Conservation (phyloP, 768 basidiomycete genomes). For the Rhizopogon vinicolor region DNA sequence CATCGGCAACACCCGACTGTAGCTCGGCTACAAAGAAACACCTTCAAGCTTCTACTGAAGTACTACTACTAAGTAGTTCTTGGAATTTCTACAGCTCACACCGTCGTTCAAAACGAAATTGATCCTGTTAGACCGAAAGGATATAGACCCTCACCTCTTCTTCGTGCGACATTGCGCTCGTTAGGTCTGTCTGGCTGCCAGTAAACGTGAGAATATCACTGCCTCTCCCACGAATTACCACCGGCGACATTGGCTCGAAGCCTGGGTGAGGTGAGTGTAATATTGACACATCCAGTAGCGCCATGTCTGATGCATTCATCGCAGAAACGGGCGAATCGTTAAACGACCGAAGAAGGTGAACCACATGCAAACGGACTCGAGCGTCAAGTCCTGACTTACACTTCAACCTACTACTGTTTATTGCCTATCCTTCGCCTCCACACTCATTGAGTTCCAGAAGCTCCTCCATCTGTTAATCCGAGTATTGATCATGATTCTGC, state of each 20-base stretch:
- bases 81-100: conserved; percentile 70
- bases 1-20: no score
- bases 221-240: conserved; percentile 52
- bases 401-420: conserved; percentile 46
- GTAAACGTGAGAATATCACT: conserved; percentile 46
- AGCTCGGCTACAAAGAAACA: no score
- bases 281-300: no score
- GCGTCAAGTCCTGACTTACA: conserved; percentile 63
- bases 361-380: conserved; percentile 49
- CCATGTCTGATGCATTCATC: neutral
- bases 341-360: conserved; percentile 64
- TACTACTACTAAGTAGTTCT: conserved; percentile 28
- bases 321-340: conserved; percentile 61
- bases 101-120: conserved; percentile 71
- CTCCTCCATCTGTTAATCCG: neutral
- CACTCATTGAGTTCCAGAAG: conserved; percentile 60
- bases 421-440: conserved; percentile 69
- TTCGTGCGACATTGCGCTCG: conserved; percentile 60
- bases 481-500: neutral
- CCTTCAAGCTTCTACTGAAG: no score
- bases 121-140: conserved; percentile 53
- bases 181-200: conserved; percentile 34
- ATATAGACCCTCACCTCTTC: conserved; percentile 72
- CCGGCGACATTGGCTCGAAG: conserved; percentile 61
- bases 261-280: conserved; percentile 25